A percentile compares a stretch with the other conserved stretches of the same genome.
phyloP scores from a whole-genome alignment of 371 early-diverging fungal species.

The Saksenaea vasiformis region DNA sequence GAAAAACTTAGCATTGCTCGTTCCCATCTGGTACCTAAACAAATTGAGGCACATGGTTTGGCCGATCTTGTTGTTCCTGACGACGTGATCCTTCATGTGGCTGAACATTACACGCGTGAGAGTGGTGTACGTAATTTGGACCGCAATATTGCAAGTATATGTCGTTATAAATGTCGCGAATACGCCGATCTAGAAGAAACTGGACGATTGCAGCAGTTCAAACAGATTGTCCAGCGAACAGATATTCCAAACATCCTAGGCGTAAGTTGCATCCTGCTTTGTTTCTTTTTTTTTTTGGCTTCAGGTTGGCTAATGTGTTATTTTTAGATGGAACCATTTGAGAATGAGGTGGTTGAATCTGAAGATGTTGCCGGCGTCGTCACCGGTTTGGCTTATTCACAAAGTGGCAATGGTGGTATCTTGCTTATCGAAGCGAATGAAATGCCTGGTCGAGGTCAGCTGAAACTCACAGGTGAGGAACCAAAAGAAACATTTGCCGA shows the following conservation, averaged over 20 bases:
- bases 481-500: too few relatives aligned
- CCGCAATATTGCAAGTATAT: slow-evolving; percentile 69
- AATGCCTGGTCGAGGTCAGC: slow-evolving; percentile 74
- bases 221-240: slow-evolving; percentile 18
- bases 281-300: neutral
- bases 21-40: slow-evolving; percentile 66
- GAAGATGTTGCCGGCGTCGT: slow-evolving; percentile 72
- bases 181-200: slow-evolving; percentile 49
- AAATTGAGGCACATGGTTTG: slow-evolving; percentile 72
- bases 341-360: slow-evolving; percentile 66
- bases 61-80: slow-evolving; percentile 46
- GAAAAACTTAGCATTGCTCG: slow-evolving; percentile 70
- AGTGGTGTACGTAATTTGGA: slow-evolving; percentile 83
- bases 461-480: slow-evolving; percentile 65
- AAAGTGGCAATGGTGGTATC: slow-evolving; percentile 76
- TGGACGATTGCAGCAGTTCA: slow-evolving; percentile 13
- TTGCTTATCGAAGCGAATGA: slow-evolving; percentile 78
- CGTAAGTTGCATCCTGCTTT: slow-evolving; percentile 16
- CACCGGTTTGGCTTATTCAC: slow-evolving; percentile 83
- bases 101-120: slow-evolving; percentile 76
- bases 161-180: slow-evolving; percentile 73
- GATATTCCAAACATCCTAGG: slow-evolving; percentile 68
- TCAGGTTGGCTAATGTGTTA: too few relatives aligned
- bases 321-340: slow-evolving; percentile 53
- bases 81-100: slow-evolving; percentile 58